Percentiles rank a stretch among this genome's conserved stretches.
Conservation (phyloP, 345 rosid species). For the Pugionium cornutum region DNA sequence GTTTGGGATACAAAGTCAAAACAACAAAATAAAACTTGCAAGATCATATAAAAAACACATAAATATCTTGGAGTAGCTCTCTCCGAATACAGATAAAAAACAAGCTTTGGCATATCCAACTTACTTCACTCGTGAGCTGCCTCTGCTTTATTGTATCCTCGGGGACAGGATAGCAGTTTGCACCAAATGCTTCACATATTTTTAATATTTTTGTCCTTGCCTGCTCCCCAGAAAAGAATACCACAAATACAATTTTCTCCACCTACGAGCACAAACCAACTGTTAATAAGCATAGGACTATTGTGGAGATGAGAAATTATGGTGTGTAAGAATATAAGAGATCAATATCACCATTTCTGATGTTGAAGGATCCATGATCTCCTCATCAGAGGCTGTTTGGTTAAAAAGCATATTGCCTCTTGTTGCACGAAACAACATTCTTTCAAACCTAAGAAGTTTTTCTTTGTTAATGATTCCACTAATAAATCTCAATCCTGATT, state of each 20-base stretch:
- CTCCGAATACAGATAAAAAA: not conserved
- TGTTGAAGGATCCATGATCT: constrained; percentile 85
- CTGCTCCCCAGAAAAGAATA: constrained; percentile 97
- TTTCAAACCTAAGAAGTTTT: constrained; percentile 76
- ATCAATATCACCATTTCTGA: constrained; percentile 64
- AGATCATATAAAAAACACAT: constrained; percentile 10
- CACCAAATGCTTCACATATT: constrained; percentile 98
- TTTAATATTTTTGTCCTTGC: constrained; percentile 79
- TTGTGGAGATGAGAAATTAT: constrained; percentile 9
- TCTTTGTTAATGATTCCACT: constrained; percentile 80
- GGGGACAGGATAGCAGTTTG: constrained; percentile 92
- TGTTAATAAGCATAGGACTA: constrained; percentile 2
- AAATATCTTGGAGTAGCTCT: constrained; percentile 6
- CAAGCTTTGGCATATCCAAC: constrained; percentile 33
- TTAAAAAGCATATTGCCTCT: constrained; percentile 99
- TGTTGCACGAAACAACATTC: constrained; percentile 95
- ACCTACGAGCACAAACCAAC: constrained; percentile 51
- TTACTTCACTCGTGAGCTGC: constrained; percentile 89
- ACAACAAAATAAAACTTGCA: not conserved
- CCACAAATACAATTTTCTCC: constrained; percentile 83
- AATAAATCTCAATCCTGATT: constrained; percentile 82
- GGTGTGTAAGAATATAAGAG: constrained; percentile 27
- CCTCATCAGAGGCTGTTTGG: constrained; percentile 87
- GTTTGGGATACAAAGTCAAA: constrained; percentile 8
- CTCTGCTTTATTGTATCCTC: constrained; percentile 86